Percentiles rank a stretch among this genome's conserved stretches.
Conservation (phyloP, 257 asterid genomes). For the Penstemon davidsonii region DNA sequence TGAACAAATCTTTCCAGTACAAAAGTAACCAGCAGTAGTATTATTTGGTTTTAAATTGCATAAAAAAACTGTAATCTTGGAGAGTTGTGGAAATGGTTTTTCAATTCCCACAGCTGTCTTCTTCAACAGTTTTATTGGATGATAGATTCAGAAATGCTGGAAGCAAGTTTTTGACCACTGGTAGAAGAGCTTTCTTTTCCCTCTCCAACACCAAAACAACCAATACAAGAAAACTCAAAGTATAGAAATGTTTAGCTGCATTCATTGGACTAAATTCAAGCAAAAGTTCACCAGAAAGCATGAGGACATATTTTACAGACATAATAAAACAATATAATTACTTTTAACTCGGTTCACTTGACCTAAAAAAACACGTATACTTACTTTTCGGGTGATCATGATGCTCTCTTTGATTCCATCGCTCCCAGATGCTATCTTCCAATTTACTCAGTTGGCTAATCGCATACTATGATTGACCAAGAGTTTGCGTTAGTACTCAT, state of each 20-base stretch:
- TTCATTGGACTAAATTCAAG: constrained; percentile 4
- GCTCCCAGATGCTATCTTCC: constrained; percentile 96
- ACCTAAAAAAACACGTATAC: constrained; percentile 26
- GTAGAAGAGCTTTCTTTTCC: not conserved
- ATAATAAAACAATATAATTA: not conserved
- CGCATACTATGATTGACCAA: constrained; percentile 61
- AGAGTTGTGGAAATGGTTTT: not conserved
- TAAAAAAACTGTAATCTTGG: not conserved
- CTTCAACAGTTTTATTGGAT: constrained; percentile 1
- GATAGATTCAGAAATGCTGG: constrained; percentile 8
- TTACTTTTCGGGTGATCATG: constrained; percentile 48
- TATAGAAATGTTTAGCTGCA: too few relatives aligned
- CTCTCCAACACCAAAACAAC: not conserved
- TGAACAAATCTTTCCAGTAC: constrained; percentile 16
- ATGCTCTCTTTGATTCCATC: constrained; percentile 60
- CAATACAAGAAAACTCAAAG: not conserved
- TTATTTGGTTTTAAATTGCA: constrained; percentile 6
- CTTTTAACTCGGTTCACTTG: constrained; percentile 9
- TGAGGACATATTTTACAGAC: constrained; percentile 1
- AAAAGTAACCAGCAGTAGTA: not conserved
- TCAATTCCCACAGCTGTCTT: not conserved
- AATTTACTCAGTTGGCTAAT: constrained; percentile 80
- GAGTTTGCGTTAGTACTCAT: constrained; percentile 34
- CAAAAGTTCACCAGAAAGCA: constrained; percentile 11
- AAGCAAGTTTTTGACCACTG: not conserved